Evolutionary conservation across 2,329 filamentous ascomycete genomes (phyloP).

Genomic region (Clathrospora elynae): DNA sequence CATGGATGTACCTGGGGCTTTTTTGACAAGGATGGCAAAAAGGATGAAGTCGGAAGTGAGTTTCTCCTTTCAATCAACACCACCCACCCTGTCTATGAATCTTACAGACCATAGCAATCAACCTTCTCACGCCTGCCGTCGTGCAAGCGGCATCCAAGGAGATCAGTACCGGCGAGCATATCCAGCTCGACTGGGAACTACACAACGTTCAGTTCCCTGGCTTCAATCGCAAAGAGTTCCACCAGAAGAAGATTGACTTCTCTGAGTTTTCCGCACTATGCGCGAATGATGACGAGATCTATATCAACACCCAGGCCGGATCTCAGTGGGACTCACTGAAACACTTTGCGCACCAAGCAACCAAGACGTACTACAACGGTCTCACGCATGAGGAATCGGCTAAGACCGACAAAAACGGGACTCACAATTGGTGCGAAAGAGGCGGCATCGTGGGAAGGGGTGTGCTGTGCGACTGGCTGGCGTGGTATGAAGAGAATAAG

Average conservation of each 20-base stretch:
- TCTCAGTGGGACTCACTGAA: slow-evolving; percentile 47
- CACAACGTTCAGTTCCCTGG: slow-evolving; percentile 62
- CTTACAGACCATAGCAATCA: slow-evolving; percentile 39
- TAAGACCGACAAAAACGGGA: slow-evolving; percentile 36
- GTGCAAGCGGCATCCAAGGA: slow-evolving; percentile 57
- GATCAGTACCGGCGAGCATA: slow-evolving; percentile 58
- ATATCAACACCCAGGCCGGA: slow-evolving; percentile 43
- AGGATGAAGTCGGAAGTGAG: slow-evolving; percentile 60
- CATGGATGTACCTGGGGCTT: slow-evolving; percentile 44
- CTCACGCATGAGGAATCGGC: slow-evolving; percentile 37
- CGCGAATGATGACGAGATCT: slow-evolving; percentile 41
- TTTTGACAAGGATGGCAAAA: slow-evolving; percentile 43
- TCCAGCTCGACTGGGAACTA: slow-evolving; percentile 62
- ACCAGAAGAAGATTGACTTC: slow-evolving; percentile 58
- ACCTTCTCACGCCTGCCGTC: slow-evolving; percentile 57
- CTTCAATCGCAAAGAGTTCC: slow-evolving; percentile 57
- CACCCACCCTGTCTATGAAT: not conserved
- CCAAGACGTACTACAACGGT: slow-evolving; percentile 38
- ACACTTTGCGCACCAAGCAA: slow-evolving; percentile 43
- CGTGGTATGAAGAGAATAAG: slow-evolving; percentile 40
- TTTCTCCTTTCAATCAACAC: slow-evolving; percentile 6
- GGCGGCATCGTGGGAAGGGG: slow-evolving; percentile 45
- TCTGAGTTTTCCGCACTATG: slow-evolving; percentile 36
- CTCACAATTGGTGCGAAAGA: slow-evolving; percentile 45
- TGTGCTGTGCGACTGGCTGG: slow-evolving; percentile 42